These are phyloP conservation scores for Tulasnella sp. DNA, from an alignment of 768 basidiomycete genomes.

Conservation along the genomic window DNA sequence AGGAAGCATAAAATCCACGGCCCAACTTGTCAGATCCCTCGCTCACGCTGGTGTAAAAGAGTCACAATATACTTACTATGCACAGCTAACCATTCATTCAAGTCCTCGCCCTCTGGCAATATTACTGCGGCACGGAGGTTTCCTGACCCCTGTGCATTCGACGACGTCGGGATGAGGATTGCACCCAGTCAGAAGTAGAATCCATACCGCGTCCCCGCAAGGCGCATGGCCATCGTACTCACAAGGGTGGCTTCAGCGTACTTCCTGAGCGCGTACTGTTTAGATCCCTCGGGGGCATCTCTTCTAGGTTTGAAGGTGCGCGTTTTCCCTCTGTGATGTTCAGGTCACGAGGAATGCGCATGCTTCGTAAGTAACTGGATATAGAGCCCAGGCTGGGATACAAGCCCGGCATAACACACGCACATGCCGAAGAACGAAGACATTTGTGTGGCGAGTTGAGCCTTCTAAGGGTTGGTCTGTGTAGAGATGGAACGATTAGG, in stretches of 20 bases:
- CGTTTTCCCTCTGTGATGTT: constrained; percentile 58
- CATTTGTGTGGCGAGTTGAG: constrained; percentile 33
- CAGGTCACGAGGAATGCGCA: constrained; percentile 6
- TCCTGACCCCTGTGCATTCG: constrained; percentile 65
- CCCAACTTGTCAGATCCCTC: no score
- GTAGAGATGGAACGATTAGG: neutral
- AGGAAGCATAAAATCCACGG: neutral
- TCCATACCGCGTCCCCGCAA: neutral
- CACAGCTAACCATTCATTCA: constrained; percentile 99
- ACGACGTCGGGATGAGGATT: neutral
- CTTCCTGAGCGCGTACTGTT: constrained; percentile 96
- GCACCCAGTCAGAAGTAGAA: constrained; percentile 2
- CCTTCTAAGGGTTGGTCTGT: no score
- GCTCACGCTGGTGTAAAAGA: no score
- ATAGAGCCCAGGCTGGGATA: neutral
- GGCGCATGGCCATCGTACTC: no score
- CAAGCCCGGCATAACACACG: constrained; percentile 26
- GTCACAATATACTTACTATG: constrained; percentile 48
- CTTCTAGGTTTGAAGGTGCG: constrained; percentile 95
- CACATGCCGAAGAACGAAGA: constrained; percentile 84
- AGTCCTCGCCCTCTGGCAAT: constrained; percentile 92
- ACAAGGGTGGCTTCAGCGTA: constrained; percentile 94
- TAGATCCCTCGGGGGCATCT: constrained; percentile 90
- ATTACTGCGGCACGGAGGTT: constrained; percentile 87
- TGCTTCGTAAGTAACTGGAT: neutral